A percentile compares a stretch with the other conserved stretches of the same genome.
These are phyloP conservation scores for Margaritispora aquatica DNA, from an alignment of 495 filamentous ascomycete species.

Conservation along the genomic window DNA sequence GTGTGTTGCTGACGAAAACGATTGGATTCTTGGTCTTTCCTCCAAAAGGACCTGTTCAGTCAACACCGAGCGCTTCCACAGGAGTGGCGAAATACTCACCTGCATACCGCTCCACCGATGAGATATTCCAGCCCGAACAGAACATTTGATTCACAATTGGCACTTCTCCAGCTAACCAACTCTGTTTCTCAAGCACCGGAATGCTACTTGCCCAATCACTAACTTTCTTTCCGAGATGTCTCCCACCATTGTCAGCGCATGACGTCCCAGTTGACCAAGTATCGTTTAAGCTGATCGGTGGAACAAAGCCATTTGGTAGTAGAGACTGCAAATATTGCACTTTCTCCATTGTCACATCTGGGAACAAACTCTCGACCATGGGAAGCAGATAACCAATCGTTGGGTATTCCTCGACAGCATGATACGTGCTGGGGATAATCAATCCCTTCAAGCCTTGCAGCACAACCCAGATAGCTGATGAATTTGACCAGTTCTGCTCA, in stretches of 20 bases:
- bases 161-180: neutral
- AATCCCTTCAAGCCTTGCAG: neutral
- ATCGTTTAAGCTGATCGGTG: neutral
- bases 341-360: neutral
- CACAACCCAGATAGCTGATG: constrained; percentile 1
- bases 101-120: neutral
- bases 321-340: neutral
- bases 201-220: neutral
- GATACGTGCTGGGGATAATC: neutral
- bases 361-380: neutral
- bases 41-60: constrained; percentile 9
- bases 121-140: constrained; percentile 14
- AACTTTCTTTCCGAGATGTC: neutral
- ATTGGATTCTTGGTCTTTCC: constrained; percentile 15
- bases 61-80: neutral
- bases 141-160: neutral
- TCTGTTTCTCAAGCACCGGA: neutral
- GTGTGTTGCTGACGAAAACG: constrained; percentile 16
- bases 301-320: neutral
- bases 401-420: neutral
- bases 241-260: neutral
- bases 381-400: neutral
- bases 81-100: neutral
- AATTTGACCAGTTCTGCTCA: constrained; percentile 4
- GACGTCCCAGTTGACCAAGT: neutral